A percentile compares a stretch with the other conserved stretches of the same genome.
Evolutionary conservation across 2,329 filamentous ascomycete genomes (phyloP).

Genomic region (Aspergillus sergii): DNA sequence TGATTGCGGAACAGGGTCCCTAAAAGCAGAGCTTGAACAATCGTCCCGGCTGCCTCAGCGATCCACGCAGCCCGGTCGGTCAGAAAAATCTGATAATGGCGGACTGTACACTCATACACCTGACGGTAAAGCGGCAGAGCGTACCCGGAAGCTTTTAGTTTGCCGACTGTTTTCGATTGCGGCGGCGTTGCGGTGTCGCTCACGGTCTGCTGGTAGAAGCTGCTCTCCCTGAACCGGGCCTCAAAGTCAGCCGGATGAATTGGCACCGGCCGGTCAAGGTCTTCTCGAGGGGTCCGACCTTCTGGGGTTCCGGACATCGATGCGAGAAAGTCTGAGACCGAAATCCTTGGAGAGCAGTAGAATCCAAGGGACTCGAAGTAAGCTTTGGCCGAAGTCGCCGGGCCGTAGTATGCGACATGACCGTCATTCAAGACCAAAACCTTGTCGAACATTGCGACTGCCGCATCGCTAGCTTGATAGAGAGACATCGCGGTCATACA

Average conservation of each 20-base stretch:
- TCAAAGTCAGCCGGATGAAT: slow-evolving; percentile 3
- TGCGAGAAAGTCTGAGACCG: slow-evolving; percentile 75
- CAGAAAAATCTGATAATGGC: slow-evolving; percentile 8
- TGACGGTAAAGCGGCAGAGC: slow-evolving; percentile 2
- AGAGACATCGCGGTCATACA: slow-evolving; percentile 72
- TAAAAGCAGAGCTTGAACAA: slow-evolving; percentile 16
- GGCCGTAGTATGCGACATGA: slow-evolving; percentile 72
- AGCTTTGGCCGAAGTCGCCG: slow-evolving; percentile 63
- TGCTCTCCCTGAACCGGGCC: neutral
- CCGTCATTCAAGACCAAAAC: slow-evolving; percentile 76
- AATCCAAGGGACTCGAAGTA: slow-evolving; percentile 61
- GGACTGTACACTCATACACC: slow-evolving; percentile 5
- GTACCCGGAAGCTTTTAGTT: neutral
- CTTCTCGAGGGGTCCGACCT: neutral
- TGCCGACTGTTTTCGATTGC: neutral
- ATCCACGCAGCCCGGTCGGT: slow-evolving; percentile 7
- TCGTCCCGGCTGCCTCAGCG: slow-evolving; percentile 5
- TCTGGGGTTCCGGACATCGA: slow-evolving; percentile 41
- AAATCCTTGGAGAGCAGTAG: slow-evolving; percentile 70
- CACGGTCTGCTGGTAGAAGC: neutral
- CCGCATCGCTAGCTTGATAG: slow-evolving; percentile 79
- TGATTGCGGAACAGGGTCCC: slow-evolving; percentile 21
- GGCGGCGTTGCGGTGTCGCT: neutral
- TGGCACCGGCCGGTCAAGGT: neutral
- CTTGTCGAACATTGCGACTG: slow-evolving; percentile 76